Base-by-base conservation (phyloP, 1,284 basidiomycete species). In the Ganoderma resinaceum region DNA sequence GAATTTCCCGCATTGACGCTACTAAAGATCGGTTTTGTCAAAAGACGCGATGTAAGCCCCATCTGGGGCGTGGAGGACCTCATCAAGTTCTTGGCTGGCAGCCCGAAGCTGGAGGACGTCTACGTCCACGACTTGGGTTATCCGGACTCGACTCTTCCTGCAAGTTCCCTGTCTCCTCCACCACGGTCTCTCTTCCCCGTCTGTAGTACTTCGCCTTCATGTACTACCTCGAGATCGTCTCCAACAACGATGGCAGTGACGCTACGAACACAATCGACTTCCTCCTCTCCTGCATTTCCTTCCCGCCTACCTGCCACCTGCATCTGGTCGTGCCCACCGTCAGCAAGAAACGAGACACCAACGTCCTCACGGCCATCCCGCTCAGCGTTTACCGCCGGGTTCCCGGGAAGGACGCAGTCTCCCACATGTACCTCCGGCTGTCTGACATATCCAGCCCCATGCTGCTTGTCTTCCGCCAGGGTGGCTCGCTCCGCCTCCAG, bases 281-380 rank as follows among this genome's bases (percentile, higher is more conserved):
- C 31, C 58, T 65, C 18, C 43, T 42, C 29, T 29, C 58, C 4
- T 35, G 20, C 31, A 52, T 65, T 33, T 20, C 29, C 43, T 3
- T 55, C 29, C 64, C 58, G 1, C n/a, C 58, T 16, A 33, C 57
- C 29, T 65, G 64, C 46, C 64, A 65, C 23, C 42, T 58, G 42
- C 40, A 31, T 58, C 59, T 60, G 35, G 11, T 23, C 11, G 23
- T 23, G 46, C 46, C 23, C 14, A 4, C 14, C 23, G n/a, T n/a
- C n/a, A n/a, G n/a, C n/a, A n/a, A n/a, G n/a, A n/a, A n/a, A n/a
- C n/a, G n/a, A n/a, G n/a, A n/a, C n/a, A n/a, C n/a, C n/a, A n/a
- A n/a, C n/a, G n/a, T n/a, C n/a, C n/a, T 12, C 23, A 23, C 23
- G 1, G 23, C 12, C 46, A 49, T 49, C 23, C 23, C 26, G 23